Conservation (phyloP, 192 early-diverging fungal species). For the Coemansia sp. region DNA sequence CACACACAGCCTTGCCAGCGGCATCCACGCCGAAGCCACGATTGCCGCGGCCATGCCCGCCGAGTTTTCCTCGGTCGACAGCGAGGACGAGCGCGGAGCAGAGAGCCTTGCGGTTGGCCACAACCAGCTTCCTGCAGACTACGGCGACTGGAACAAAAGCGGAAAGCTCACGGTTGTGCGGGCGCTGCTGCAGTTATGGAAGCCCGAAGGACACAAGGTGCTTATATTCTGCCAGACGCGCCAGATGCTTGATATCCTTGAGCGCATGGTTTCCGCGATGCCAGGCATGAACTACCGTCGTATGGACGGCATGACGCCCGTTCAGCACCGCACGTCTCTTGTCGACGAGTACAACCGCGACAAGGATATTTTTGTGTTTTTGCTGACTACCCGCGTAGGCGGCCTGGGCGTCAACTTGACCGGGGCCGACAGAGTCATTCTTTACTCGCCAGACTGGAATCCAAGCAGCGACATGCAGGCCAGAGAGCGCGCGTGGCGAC, state of each 20-base stretch:
- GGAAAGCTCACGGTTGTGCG: constrained; percentile 92
- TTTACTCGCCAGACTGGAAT: constrained; percentile 99
- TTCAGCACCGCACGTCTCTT: constrained; percentile 76
- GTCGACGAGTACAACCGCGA: constrained; percentile 86
- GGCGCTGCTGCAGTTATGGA: constrained; percentile 82
- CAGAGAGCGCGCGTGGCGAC: constrained; percentile 90
- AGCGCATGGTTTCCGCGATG: constrained; percentile 60
- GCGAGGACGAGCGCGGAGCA: constrained; percentile 12
- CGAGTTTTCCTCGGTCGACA: not conserved
- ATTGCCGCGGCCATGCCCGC: not conserved
- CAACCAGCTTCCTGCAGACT: constrained; percentile 30
- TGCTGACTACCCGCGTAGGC: constrained; percentile 97
- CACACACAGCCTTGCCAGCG: constrained; percentile 12
- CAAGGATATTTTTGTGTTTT: constrained; percentile 73
- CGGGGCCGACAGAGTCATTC: constrained; percentile 88
- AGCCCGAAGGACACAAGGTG: constrained; percentile 74
- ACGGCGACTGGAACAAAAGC: constrained; percentile 51
- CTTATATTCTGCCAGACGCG: constrained; percentile 93
- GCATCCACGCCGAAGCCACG: not conserved
- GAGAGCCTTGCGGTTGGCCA: not conserved
- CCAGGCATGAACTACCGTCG: constrained; percentile 66
- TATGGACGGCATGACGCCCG: constrained; percentile 96
- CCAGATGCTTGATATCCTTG: constrained; percentile 93
- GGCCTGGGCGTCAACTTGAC: constrained; percentile 95
- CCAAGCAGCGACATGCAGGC: constrained; percentile 95